Percentiles rank a stretch among this genome's conserved stretches.
Evolutionary conservation across 352 stramenopile genomes (phyloP).

Genomic region (Lagenidium sp.): DNA sequence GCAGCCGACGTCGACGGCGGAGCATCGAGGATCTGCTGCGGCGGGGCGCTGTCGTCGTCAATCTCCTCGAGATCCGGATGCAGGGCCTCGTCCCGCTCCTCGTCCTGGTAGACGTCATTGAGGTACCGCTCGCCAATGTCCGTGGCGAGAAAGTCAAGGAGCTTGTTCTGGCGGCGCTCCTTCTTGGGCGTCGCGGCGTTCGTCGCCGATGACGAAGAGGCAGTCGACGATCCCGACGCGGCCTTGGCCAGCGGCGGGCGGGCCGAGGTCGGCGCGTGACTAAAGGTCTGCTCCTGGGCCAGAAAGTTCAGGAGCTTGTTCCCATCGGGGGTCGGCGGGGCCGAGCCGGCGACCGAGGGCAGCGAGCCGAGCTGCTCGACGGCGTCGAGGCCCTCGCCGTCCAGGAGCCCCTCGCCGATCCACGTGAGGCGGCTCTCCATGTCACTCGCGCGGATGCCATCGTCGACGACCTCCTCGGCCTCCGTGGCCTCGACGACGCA

Average conservation of each 20-base stretch:
- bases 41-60: too few relatives aligned
- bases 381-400: conserved; percentile 35
- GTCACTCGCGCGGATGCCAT: conserved; percentile 14
- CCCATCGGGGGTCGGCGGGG: conserved; percentile 7
- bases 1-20: neutral
- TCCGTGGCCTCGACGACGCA: too few relatives aligned
- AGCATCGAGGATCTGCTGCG: too few relatives aligned
- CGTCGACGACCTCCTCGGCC: conserved; percentile 11
- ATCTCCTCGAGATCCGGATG: too few relatives aligned
- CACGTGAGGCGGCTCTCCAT: conserved; percentile 43
- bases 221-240: neutral
- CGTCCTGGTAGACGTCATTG: conserved; percentile 60
- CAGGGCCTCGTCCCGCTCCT: conserved; percentile 28
- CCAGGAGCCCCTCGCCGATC: conserved; percentile 57
- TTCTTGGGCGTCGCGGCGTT: neutral
- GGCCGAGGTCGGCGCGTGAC: conserved; percentile 10
- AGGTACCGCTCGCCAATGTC: conserved; percentile 64
- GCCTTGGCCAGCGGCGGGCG: neutral
- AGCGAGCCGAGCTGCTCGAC: conserved; percentile 36
- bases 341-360: conserved; percentile 19
- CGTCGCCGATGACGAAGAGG: too few relatives aligned
- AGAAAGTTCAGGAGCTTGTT: conserved; percentile 42
- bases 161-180: conserved; percentile 42
- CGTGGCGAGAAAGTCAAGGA: conserved; percentile 68
- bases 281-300: conserved; percentile 21